Conservation (phyloP, 306 rosid species). For the Notholithocarpus densiflorus region DNA sequence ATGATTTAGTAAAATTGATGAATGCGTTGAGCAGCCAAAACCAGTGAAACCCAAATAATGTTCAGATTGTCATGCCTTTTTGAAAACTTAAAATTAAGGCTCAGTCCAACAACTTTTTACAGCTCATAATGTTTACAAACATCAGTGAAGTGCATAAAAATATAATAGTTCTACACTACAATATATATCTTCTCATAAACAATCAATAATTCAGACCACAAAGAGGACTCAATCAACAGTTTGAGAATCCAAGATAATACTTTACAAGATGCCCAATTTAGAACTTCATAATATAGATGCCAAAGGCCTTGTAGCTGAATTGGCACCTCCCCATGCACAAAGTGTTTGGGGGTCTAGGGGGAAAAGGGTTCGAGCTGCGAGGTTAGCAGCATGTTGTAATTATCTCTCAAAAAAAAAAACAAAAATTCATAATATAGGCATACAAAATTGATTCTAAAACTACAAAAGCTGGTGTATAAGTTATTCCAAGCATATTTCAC, state of each 20-base stretch:
- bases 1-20: background rate
- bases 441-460: background rate
- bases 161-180: background rate
- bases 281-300: background rate
- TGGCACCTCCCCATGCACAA: no score
- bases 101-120: background rate
- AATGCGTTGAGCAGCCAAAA: background rate
- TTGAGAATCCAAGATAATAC: background rate
- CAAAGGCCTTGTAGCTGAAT: no score
- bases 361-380: no score
- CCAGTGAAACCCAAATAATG: background rate
- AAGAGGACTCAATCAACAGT: background rate
- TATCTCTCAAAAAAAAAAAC: no score
- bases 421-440: background rate
- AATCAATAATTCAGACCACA: background rate
- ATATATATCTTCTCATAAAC: background rate
- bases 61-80: background rate
- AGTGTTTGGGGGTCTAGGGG: no score
- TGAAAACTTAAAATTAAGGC: background rate
- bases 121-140: background rate
- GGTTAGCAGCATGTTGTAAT: no score
- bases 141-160: background rate
- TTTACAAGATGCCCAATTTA: background rate
- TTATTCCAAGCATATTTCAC: background rate
- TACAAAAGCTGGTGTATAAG: background rate